phyloP scores from a whole-genome alignment of 163 green algal genomes.

The Coccomyxa subellipsoidea region DNA sequence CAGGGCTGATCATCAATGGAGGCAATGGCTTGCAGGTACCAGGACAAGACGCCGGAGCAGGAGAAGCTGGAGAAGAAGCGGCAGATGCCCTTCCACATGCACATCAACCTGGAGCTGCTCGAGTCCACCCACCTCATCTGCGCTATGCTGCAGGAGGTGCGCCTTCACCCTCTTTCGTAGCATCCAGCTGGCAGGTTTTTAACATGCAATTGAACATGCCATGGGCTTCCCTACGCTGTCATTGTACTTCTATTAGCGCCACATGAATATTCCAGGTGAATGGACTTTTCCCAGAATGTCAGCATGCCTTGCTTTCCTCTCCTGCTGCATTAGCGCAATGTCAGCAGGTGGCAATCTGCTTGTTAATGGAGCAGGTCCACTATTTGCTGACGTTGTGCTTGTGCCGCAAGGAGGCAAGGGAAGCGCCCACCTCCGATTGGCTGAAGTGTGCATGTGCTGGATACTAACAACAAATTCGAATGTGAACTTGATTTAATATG shows the following conservation, averaged over 20 bases:
- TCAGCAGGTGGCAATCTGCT: too few species aligned
- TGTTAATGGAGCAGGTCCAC: background rate
- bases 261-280: too few species aligned
- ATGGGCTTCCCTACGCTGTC: too few species aligned
- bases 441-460: background rate
- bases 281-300: too few species aligned
- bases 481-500: background rate
- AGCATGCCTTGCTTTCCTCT: too few species aligned
- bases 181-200: too few species aligned
- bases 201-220: too few species aligned
- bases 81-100: conserved; percentile 99
- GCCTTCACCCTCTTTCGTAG: conserved; percentile 20
- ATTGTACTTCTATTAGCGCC: too few species aligned
- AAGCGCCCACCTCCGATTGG: background rate
- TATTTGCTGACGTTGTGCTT: background rate
- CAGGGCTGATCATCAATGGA: too few species aligned
- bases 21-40: conserved; percentile 32
- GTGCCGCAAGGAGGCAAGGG: background rate
- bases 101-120: conserved; percentile 99
- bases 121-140: conserved; percentile 94
- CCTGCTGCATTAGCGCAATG: too few species aligned
- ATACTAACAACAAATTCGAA: background rate
- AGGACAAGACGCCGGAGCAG: conserved; percentile 92
- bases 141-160: conserved; percentile 93
- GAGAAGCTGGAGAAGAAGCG: conserved; percentile 93